A percentile compares a stretch with the other conserved stretches of the same genome.
These are phyloP conservation scores for Rubus idaeus DNA, from an alignment of 306 rosid genomes.

Conservation along the genomic window DNA sequence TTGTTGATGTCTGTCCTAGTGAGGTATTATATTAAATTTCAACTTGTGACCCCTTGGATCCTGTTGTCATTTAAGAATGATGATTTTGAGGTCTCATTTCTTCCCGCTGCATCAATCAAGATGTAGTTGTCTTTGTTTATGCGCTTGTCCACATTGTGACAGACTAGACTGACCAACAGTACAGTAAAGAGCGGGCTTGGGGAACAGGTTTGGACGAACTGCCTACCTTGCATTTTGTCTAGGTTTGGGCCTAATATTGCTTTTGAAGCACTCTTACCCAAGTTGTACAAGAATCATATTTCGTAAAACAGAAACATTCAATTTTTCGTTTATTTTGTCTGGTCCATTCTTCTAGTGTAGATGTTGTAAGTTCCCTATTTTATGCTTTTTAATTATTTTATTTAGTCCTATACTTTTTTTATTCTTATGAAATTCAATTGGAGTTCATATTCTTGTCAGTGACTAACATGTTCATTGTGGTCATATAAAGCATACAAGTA, in stretches of 20 bases:
- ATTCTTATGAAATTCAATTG: background rate
- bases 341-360: background rate
- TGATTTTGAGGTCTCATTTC: conserved; percentile 3
- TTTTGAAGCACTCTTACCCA: background rate
- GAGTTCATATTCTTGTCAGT: background rate
- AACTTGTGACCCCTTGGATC: background rate
- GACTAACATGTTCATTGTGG: background rate
- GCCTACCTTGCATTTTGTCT: background rate
- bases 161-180: background rate
- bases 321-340: background rate
- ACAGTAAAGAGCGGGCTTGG: background rate
- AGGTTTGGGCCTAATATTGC: background rate
- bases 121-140: background rate
- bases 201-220: background rate
- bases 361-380: background rate
- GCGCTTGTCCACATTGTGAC: background rate
- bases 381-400: background rate
- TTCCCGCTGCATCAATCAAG: background rate
- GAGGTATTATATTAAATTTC: conserved; percentile 1
- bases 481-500: background rate
- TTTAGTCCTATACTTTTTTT: background rate
- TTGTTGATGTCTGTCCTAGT: background rate
- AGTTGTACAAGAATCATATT: background rate
- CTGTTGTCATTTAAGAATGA: background rate
- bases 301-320: no score